phyloP scores from a whole-genome alignment of 768 basidiomycete species.

The Naganishia onofrii region DNA sequence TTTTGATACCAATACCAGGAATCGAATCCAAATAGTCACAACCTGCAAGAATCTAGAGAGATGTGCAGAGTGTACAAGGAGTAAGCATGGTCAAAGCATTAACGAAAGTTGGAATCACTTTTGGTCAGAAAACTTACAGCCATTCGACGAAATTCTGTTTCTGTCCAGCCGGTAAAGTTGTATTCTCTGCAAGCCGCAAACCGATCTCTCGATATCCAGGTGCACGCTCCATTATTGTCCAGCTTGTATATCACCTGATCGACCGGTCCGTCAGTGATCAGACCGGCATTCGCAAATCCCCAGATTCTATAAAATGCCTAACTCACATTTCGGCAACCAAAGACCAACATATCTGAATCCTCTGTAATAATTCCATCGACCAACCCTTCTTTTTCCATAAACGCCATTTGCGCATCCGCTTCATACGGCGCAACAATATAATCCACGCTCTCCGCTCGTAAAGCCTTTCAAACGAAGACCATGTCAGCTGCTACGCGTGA shows the following conservation, averaged over 20 bases:
- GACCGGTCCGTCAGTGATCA: no score
- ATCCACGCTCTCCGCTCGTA: conserved; percentile 71
- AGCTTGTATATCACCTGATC: conserved; percentile 73
- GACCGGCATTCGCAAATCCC: no score
- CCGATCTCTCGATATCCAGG: conserved; percentile 51
- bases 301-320: no score
- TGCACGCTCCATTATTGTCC: conserved; percentile 59
- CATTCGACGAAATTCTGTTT: conserved; percentile 86
- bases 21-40: conserved; percentile 69
- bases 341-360: conserved; percentile 95
- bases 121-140: conserved; percentile 54
- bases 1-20: conserved; percentile 87
- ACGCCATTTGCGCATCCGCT: conserved; percentile 94
- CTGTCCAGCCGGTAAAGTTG: conserved; percentile 83
- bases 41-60: conserved; percentile 50
- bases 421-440: conserved; percentile 98
- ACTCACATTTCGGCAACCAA: conserved; percentile 79
- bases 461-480: conserved; percentile 60
- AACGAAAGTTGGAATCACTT: not conserved
- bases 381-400: conserved; percentile 74
- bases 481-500: not conserved
- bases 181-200: conserved; percentile 60
- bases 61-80: not conserved
- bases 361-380: conserved; percentile 94
- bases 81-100: not conserved